Evolutionary conservation across 768 basidiomycete species (phyloP).

Genomic region (Pholiota conissans): DNA sequence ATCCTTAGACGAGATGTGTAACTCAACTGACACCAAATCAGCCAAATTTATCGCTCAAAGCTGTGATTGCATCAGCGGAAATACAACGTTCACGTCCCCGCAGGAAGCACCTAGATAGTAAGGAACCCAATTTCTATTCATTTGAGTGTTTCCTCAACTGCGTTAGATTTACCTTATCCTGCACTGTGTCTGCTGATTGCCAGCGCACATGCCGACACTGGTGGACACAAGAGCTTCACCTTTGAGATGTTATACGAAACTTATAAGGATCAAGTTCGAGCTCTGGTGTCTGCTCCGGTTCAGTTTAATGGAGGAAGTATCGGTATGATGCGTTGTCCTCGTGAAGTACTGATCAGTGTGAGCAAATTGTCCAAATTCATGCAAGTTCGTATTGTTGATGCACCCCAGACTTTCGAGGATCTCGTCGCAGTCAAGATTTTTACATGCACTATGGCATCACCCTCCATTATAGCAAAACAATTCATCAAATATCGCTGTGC

Average conservation of each 20-base stretch:
- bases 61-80: conserved; percentile 41
- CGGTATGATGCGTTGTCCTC: conserved; percentile 68
- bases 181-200: conserved; percentile 82
- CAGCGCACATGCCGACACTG: conserved; percentile 71
- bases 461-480: conserved; percentile 55
- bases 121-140: conserved; percentile 17
- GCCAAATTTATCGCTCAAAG: conserved; percentile 52
- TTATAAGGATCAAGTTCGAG: conserved; percentile 74
- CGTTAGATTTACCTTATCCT: conserved; percentile 73
- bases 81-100: conserved; percentile 58
- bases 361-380: conserved; percentile 25
- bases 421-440: conserved; percentile 62
- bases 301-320: conserved; percentile 74
- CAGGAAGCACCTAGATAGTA: conserved; percentile 57
- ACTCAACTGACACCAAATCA: conserved; percentile 45
- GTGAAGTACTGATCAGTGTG: conserved; percentile 66
- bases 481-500: conserved; percentile 76
- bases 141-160: background rate
- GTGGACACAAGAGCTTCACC: conserved; percentile 79
- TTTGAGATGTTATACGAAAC: conserved; percentile 89
- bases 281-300: conserved; percentile 73
- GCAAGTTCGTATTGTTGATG: too few species aligned
- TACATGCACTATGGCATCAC: conserved; percentile 45
- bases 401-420: conserved; percentile 83
- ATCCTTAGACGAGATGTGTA: conserved; percentile 41